A percentile compares a stretch with the other conserved stretches of the same genome.
phyloP scores from a whole-genome alignment of 306 rosid species.

The Sicyos baderoa region DNA sequence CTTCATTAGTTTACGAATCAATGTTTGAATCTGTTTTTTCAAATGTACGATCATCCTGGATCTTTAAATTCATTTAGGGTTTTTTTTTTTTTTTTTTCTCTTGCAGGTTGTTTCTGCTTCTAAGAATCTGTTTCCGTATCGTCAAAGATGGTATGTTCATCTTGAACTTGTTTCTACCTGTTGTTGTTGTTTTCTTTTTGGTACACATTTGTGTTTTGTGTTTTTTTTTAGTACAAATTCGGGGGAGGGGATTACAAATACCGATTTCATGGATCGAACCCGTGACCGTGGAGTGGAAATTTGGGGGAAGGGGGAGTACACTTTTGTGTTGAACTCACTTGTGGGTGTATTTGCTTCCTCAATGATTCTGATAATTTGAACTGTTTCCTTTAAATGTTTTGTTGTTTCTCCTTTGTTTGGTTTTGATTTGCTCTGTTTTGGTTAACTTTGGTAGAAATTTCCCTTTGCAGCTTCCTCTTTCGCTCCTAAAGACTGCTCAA shows the following conservation, averaged over 20 bases:
- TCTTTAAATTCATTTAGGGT: neutral
- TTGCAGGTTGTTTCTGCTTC: conserved; percentile 3
- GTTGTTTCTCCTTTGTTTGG: neutral
- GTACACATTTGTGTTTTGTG: neutral
- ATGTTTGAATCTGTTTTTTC: neutral
- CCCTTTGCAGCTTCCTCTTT: conserved; percentile 69
- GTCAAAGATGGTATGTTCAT: neutral
- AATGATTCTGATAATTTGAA: neutral
- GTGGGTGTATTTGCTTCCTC: neutral
- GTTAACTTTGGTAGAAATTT: neutral
- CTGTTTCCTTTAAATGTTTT: neutral
- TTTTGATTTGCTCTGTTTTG: neutral
- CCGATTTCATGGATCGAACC: too few relatives aligned
- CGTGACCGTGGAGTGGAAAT: too few relatives aligned
- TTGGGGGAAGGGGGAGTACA: too few relatives aligned
- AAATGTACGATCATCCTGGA: neutral
- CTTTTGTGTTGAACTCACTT: neutral
- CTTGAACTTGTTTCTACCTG: too few relatives aligned
- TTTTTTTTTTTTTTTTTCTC: neutral
- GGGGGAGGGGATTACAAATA: too few relatives aligned
- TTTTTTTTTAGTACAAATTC: too few relatives aligned
- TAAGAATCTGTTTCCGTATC: neutral
- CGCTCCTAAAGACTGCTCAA: conserved; percentile 37
- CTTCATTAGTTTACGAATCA: neutral
- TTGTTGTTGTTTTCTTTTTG: neutral